A percentile compares a stretch with the other conserved stretches of the same genome.
Conservation (phyloP, 768 basidiomycete genomes). For the Cystofilobasidium bisporidii region DNA sequence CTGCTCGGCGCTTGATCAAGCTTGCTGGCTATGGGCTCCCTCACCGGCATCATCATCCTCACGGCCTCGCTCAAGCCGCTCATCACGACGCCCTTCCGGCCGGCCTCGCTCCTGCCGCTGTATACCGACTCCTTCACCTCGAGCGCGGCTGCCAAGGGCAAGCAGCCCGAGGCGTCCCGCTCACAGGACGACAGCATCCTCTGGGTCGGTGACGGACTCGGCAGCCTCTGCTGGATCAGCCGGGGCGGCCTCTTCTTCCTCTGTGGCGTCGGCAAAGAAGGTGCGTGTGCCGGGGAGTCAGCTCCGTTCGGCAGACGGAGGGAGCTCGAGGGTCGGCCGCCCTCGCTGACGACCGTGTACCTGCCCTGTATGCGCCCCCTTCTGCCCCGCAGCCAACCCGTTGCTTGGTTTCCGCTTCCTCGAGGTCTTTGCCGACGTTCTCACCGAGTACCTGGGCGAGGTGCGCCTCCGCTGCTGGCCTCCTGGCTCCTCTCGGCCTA, state of each 20-base stretch:
- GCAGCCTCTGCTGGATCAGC: constrained; percentile 71
- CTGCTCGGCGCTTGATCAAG: too few species aligned
- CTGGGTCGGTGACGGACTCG: constrained; percentile 45
- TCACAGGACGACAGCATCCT: constrained; percentile 62
- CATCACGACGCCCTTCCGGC: constrained; percentile 25
- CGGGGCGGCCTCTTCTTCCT: constrained; percentile 66
- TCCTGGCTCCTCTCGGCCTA: background rate
- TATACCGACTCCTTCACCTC: constrained; percentile 22
- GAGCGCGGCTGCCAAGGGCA: background rate
- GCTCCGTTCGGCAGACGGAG: too few species aligned
- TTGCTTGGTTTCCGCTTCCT: constrained; percentile 81
- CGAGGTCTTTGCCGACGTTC: constrained; percentile 69
- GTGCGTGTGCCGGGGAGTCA: too few species aligned
- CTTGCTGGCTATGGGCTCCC: background rate
- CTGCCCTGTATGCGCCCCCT: background rate
- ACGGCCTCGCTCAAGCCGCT: constrained; percentile 16
- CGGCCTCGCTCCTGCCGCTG: constrained; percentile 22
- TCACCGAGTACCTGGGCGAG: constrained; percentile 79
- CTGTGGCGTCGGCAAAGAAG: constrained; percentile 72
- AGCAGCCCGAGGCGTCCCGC: background rate
- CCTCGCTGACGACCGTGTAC: background rate
- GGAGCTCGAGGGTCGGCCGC: too few species aligned
- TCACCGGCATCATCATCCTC: constrained; percentile 3
- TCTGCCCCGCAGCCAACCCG: constrained; percentile 58
- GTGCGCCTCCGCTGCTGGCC: background rate